Percentiles rank a stretch among this genome's conserved stretches.
phyloP scores from a whole-genome alignment of 2,329 filamentous ascomycete genomes.

The Aspergillus piperis region DNA sequence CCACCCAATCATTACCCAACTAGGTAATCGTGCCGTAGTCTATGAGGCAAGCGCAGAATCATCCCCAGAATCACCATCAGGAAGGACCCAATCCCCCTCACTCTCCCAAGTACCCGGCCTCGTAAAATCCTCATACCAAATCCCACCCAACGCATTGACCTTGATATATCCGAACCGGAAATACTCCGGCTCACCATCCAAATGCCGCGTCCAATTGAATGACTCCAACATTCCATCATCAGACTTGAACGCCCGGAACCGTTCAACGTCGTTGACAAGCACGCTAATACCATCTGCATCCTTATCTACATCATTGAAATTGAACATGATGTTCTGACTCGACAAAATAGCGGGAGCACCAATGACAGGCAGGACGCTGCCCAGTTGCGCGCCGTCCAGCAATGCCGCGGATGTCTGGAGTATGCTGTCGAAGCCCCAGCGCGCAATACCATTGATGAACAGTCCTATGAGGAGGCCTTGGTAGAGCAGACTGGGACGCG shows the following conservation, averaged over 20 bases:
- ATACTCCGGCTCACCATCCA: slow-evolving; percentile 37
- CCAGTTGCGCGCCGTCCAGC: slow-evolving; percentile 38
- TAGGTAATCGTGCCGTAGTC: too few species aligned
- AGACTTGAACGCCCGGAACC: slow-evolving; percentile 55
- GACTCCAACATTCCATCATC: slow-evolving; percentile 31
- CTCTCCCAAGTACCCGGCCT: slow-evolving; percentile 34
- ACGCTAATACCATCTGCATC: slow-evolving; percentile 58
- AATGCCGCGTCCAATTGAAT: slow-evolving; percentile 40
- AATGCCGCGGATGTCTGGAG: slow-evolving; percentile 58
- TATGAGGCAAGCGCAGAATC: too few species aligned
- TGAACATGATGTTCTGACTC: slow-evolving; percentile 38
- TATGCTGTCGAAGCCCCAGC: slow-evolving; percentile 65
- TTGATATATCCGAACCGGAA: slow-evolving; percentile 48
- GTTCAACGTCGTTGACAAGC: slow-evolving; percentile 63
- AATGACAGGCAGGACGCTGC: slow-evolving; percentile 36
- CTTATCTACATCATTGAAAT: slow-evolving; percentile 32
- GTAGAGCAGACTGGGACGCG: slow-evolving; percentile 59
- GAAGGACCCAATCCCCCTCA: slow-evolving; percentile 26
- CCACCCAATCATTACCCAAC: too few species aligned
- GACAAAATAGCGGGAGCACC: slow-evolving; percentile 21
- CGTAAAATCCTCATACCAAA: slow-evolving; percentile 46
- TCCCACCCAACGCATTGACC: slow-evolving; percentile 35
- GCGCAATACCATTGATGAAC: slow-evolving; percentile 64
- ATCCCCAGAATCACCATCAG: too few species aligned
- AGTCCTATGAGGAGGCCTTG: slow-evolving; percentile 63